phyloP scores from a whole-genome alignment of 2,329 filamentous ascomycete species.

The Ophiostoma quercus region DNA sequence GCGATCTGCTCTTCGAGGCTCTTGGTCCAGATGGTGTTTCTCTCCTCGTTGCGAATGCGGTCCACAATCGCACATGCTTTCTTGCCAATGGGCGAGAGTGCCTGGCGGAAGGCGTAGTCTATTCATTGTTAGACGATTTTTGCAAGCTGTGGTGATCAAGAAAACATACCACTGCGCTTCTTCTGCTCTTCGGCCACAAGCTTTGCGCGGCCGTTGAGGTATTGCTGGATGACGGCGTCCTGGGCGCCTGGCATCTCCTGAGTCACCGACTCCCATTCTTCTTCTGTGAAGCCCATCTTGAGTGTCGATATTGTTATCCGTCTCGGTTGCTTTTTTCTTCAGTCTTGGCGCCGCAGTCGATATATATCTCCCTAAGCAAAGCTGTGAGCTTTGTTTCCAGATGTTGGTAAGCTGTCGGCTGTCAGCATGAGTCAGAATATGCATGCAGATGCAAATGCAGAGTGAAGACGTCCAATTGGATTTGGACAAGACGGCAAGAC shows the following conservation, averaged over 20 bases:
- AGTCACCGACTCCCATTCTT: slow-evolving; percentile 55
- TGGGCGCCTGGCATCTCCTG: slow-evolving; percentile 52
- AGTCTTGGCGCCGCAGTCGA: background rate
- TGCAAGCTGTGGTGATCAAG: slow-evolving; percentile 13
- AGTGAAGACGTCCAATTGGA: background rate
- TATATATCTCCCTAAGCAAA: background rate
- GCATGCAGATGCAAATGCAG: background rate
- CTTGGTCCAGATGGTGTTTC: slow-evolving; percentile 68
- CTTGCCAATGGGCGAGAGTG: slow-evolving; percentile 71
- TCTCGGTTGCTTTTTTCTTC: background rate
- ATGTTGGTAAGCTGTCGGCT: background rate
- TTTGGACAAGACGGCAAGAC: background rate
- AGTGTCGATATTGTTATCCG: background rate
- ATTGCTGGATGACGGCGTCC: slow-evolving; percentile 78
- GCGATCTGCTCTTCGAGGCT: slow-evolving; percentile 66
- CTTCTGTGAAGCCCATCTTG: slow-evolving; percentile 35
- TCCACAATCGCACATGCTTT: slow-evolving; percentile 76
- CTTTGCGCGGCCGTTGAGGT: slow-evolving; percentile 67
- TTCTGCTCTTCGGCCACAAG: slow-evolving; percentile 77
- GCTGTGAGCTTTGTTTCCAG: background rate
- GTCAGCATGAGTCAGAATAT: slow-evolving; percentile 7
- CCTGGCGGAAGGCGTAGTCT: slow-evolving; percentile 67
- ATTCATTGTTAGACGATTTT: background rate
- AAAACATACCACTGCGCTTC: slow-evolving; percentile 66
- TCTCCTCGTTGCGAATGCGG: slow-evolving; percentile 72